Conservation (phyloP, 352 stramenopile species). For the Pythium periplocum region DNA sequence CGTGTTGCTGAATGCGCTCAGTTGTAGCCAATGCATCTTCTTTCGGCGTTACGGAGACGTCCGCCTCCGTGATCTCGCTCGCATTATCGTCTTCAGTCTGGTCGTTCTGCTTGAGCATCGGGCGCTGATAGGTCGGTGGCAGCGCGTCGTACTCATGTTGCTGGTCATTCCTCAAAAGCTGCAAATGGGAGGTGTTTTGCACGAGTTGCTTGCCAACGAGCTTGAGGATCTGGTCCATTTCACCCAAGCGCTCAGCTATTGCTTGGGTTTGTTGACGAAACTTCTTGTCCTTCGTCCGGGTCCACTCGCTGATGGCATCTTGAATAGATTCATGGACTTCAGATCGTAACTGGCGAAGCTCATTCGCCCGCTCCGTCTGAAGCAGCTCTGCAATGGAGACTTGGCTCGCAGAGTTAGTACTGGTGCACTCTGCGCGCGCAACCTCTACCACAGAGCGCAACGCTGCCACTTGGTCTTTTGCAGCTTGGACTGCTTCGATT, state of each 20-base stretch:
- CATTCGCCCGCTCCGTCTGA: too few species aligned
- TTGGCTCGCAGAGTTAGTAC: too few species aligned
- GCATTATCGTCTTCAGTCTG: not conserved
- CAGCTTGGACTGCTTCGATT: too few species aligned
- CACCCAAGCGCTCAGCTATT: slow-evolving; percentile 34
- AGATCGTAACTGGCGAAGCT: too few species aligned
- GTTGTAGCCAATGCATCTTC: too few species aligned
- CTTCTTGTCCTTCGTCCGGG: slow-evolving; percentile 15
- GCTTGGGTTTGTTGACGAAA: slow-evolving; percentile 17
- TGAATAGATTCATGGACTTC: too few species aligned
- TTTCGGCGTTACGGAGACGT: too few species aligned
- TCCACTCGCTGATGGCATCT: not conserved
- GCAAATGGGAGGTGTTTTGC: slow-evolving; percentile 57
- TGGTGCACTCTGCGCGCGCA: too few species aligned
- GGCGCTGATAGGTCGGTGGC: not conserved
- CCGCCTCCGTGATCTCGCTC: too few species aligned
- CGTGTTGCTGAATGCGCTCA: slow-evolving; percentile 4
- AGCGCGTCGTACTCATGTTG: slow-evolving; percentile 1
- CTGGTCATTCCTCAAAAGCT: slow-evolving; percentile 45
- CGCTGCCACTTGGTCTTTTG: too few species aligned
- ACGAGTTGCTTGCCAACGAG: slow-evolving; percentile 61
- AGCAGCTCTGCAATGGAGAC: too few species aligned
- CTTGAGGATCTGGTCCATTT: slow-evolving; percentile 60
- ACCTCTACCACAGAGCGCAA: too few species aligned
- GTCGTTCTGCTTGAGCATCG: not conserved